Base-by-base conservation (phyloP, 306 rosid species). In the Castanopsis chinensis region DNA sequence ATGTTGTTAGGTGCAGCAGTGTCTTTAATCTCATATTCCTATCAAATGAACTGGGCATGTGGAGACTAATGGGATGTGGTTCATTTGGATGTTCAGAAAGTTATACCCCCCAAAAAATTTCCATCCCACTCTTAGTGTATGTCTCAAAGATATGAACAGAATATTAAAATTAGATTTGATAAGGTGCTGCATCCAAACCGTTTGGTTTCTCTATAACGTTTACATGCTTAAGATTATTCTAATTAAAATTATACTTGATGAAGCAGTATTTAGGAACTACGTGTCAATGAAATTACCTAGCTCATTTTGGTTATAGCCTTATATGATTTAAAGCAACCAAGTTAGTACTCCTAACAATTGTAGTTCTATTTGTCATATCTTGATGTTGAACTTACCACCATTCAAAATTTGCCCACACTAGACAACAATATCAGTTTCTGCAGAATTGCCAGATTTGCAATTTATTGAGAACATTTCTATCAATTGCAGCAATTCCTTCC, bases 61-160 rank as follows among this genome's bases (percentile, higher is more conserved):
- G 99, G 98, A 91, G 99, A 76, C 83, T 95, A 73, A 95, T 92
- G 97, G 98, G 99, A 95, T 95, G 99, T 95, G 99, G 97, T 95
- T 97, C 79, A 89, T 95, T 79, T 95, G 98, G 99, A 95, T 95
- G 97, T 92, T 95, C 79, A 91, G 97, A 92, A 87, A 91, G 97
- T 88, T 73, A 7, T 15, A 15, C 78, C n/a, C 51, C 51, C 51
- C 23, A 9, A 2, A 80, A 56, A 6, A 28, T 28, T 54, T 78
- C 4, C 5, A 73, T 77, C 81, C 57, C 54, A 49, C 51, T 43
- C 51, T 43, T 10, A 43, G 72, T 65, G 41, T 13, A 28, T 19
- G 2, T 35, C 21, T 70, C 51, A 15, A 49, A 71, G 45, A 57
- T 53, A 79, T 60, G 71, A 28, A 54, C 41, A 32, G 30, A n/a